phyloP scores from a whole-genome alignment of 805 yeast genomes.

The Metschnikowia cerradonensis region DNA sequence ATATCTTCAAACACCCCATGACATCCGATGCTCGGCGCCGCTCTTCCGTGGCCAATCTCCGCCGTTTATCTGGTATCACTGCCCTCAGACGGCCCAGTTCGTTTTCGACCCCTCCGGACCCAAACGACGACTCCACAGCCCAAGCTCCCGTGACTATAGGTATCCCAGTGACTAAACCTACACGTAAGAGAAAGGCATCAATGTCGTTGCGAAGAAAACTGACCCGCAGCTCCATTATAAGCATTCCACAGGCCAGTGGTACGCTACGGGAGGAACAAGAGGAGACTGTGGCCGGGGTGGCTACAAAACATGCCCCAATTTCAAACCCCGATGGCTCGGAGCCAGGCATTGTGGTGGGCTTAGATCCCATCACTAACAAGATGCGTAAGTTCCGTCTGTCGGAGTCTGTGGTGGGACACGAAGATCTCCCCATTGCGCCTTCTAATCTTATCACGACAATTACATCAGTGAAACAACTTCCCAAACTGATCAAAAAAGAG shows the following conservation, averaged over 20 bases:
- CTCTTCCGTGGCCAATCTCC: constrained; percentile 28
- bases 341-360: constrained; percentile 27
- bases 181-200: constrained; percentile 23
- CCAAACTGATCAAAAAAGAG: constrained; percentile 34
- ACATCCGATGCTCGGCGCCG: constrained; percentile 21
- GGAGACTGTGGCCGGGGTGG: background rate
- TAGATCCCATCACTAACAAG: constrained; percentile 27
- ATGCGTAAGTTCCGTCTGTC: constrained; percentile 24
- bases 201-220: constrained; percentile 3
- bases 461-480: constrained; percentile 32
- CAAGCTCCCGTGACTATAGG: constrained; percentile 34
- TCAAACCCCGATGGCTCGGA: background rate
- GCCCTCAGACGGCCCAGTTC: constrained; percentile 21
- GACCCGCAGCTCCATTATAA: constrained; percentile 7
- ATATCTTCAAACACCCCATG: constrained; percentile 29
- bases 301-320: constrained; percentile 8
- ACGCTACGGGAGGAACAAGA: constrained; percentile 5
- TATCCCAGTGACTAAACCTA: constrained; percentile 32
- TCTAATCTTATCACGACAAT: constrained; percentile 31
- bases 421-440: constrained; percentile 35
- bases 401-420: constrained; percentile 10
- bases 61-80: constrained; percentile 36
- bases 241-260: constrained; percentile 7
- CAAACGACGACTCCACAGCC: constrained; percentile 10
- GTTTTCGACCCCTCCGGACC: constrained; percentile 21